Percentiles rank a stretch among this genome's conserved stretches.
Evolutionary conservation across 1,139 yeast species (phyloP).

Genomic region (Geotrichum candidum): DNA sequence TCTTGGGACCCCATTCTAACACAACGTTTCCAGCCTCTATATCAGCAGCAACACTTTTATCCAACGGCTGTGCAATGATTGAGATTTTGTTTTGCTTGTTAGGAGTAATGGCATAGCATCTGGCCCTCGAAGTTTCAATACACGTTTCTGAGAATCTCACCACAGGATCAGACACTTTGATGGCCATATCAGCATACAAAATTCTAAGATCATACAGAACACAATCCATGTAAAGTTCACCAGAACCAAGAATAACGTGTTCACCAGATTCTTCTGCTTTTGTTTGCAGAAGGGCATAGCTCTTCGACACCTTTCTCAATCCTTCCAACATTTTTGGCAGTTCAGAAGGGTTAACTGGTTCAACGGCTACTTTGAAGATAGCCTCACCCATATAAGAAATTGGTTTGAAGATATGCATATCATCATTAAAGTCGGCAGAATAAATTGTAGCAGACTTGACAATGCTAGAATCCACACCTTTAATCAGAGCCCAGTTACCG

Average conservation of each 20-base stretch:
- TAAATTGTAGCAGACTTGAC: conserved; percentile 55
- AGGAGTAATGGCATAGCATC: conserved; percentile 53
- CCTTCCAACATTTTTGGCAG: conserved; percentile 67
- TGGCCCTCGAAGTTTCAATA: conserved; percentile 57
- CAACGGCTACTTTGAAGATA: conserved; percentile 75
- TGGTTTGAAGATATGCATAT: conserved; percentile 39
- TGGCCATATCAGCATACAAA: conserved; percentile 56
- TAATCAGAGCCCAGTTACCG: conserved; percentile 63
- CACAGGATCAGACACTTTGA: conserved; percentile 81
- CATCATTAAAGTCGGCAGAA: conserved; percentile 29
- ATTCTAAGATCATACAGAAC: conserved; percentile 68
- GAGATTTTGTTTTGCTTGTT: conserved; percentile 56
- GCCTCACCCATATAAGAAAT: conserved; percentile 48
- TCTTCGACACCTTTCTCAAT: conserved; percentile 52
- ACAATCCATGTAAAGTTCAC: conserved; percentile 86
- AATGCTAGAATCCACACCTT: conserved; percentile 54
- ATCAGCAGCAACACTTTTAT: conserved; percentile 49
- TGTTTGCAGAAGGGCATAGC: conserved; percentile 60
- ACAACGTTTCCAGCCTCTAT: conserved; percentile 41
- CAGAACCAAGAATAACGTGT: conserved; percentile 71
- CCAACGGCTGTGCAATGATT: conserved; percentile 72
- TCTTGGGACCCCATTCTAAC: conserved; percentile 34
- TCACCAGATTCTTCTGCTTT: conserved; percentile 89
- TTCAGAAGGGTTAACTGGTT: conserved; percentile 75
- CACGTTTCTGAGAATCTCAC: conserved; percentile 78